These are phyloP conservation scores for Monosporascus sp. DNA, from an alignment of 2,329 filamentous ascomycete species.

Conservation along the genomic window DNA sequence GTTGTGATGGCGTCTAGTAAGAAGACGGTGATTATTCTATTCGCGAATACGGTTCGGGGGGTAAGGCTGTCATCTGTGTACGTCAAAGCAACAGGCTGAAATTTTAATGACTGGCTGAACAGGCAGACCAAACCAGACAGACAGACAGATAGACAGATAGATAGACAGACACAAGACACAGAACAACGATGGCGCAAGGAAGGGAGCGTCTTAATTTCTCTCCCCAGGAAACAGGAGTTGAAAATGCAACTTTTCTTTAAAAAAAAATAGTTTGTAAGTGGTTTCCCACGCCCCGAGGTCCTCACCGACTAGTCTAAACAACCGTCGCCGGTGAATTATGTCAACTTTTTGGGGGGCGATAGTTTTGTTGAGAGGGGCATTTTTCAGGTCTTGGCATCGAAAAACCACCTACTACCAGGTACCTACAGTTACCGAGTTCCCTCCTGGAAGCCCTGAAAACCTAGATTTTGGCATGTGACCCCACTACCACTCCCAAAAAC, in stretches of 20 bases:
- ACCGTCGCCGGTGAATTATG: not conserved
- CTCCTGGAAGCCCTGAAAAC: not conserved
- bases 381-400: not conserved
- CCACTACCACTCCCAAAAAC: not conserved
- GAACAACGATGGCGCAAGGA: no score
- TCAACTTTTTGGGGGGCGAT: not conserved
- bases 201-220: no score
- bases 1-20: not conserved
- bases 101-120: no score
- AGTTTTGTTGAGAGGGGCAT: not conserved
- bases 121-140: no score
- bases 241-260: no score
- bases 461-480: not conserved
- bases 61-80: no score
- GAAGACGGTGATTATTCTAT: no score
- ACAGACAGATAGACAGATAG: no score
- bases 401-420: not conserved
- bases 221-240: no score
- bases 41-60: not conserved
- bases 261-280: no score
- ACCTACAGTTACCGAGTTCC: not conserved
- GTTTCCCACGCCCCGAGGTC: not conserved
- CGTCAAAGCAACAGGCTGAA: no score
- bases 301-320: not conserved
- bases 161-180: no score